Conservation (phyloP, 2,329 filamentous ascomycete species). For the Diaporthe vaccinii region DNA sequence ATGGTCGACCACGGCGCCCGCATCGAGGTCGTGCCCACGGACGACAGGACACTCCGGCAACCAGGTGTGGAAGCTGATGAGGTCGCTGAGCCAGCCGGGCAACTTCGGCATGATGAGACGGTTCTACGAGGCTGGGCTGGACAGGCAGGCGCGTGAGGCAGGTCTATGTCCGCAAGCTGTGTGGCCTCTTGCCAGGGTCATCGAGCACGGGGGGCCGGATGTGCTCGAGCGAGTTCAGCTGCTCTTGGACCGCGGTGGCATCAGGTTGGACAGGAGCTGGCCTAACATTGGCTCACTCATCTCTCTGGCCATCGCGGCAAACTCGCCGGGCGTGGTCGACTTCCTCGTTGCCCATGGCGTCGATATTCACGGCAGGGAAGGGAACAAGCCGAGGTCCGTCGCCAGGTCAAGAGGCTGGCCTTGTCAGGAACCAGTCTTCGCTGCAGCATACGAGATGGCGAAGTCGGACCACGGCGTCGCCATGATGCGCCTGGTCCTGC, state of each 20-base stretch:
- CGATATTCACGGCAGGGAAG: background rate
- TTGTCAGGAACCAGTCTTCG: background rate
- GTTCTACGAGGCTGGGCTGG: background rate
- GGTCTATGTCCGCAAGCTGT: background rate
- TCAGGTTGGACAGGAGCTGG: background rate
- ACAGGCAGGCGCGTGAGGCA: background rate
- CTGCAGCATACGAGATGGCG: background rate
- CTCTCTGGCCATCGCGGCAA: background rate
- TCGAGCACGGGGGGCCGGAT: background rate
- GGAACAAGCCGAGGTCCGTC: background rate
- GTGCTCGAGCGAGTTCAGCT: background rate
- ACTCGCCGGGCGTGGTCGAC: background rate
- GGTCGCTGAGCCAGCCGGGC: background rate
- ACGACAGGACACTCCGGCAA: slow-evolving; percentile 1
- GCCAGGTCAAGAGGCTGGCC: background rate
- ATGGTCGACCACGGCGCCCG: background rate
- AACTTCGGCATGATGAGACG: background rate
- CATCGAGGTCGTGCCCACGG: background rate
- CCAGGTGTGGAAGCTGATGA: background rate
- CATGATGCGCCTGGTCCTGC: background rate
- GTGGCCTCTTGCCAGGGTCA: background rate
- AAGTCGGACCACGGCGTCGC: background rate
- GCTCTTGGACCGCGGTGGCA: background rate
- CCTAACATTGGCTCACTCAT: background rate
- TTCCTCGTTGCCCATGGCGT: background rate